Conservation (phyloP, 345 rosid genomes). For the Anacardium occidentale region DNA sequence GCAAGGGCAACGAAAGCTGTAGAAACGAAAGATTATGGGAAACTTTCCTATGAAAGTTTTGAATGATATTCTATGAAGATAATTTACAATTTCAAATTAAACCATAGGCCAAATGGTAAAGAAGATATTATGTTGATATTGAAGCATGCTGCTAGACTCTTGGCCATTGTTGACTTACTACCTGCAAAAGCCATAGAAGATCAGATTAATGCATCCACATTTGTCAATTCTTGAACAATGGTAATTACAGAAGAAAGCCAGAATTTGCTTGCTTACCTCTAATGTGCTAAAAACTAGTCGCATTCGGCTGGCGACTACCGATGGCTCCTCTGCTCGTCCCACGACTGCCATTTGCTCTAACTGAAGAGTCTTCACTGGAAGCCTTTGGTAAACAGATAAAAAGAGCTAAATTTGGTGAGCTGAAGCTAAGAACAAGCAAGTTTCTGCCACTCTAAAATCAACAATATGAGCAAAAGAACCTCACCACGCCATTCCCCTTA, state of each 20-base stretch:
- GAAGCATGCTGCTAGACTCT: constrained; percentile 39
- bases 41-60: background rate
- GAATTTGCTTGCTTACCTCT: constrained; percentile 53
- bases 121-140: background rate
- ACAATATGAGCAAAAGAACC: constrained; percentile 11
- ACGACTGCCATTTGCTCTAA: constrained; percentile 90
- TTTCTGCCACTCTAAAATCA: background rate
- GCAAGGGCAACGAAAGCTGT: too few species aligned
- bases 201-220: background rate
- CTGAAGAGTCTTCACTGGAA: constrained; percentile 94
- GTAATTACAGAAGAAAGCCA: background rate
- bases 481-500: constrained; percentile 94
- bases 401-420: too few species aligned
- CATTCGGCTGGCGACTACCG: constrained; percentile 89
- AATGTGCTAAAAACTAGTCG: constrained; percentile 82
- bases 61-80: background rate
- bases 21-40: background rate
- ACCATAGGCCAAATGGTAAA: background rate
- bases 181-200: constrained; percentile 43
- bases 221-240: background rate
- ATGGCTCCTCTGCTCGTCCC: constrained; percentile 79
- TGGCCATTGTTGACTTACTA: constrained; percentile 96
- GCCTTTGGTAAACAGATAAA: constrained; percentile 43
- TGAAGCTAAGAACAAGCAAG: too few species aligned
- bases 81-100: constrained; percentile 12